Conservation (phyloP, 2,329 filamentous ascomycete species). For the Aspergillus sp. region DNA sequence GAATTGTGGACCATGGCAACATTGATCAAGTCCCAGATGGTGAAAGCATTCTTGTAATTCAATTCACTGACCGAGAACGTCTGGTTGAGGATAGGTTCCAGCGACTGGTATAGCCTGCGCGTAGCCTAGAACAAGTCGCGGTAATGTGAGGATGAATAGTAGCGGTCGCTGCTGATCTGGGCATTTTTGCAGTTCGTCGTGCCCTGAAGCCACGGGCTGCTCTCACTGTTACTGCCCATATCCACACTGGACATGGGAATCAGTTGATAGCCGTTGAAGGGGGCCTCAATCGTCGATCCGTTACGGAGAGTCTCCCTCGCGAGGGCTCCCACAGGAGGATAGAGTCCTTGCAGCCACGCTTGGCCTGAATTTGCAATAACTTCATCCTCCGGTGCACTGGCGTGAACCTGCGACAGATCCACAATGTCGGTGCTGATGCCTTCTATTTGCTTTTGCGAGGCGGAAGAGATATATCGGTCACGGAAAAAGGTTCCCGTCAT, state of each 20-base stretch:
- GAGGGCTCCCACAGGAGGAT: conserved; percentile 65
- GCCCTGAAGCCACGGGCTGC: too few relatives aligned
- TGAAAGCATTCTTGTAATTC: conserved; percentile 59
- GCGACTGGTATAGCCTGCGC: conserved; percentile 48
- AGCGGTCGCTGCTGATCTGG: too few relatives aligned
- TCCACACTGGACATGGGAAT: too few relatives aligned
- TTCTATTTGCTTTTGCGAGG: conserved; percentile 58
- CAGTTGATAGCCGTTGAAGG: conserved; percentile 76
- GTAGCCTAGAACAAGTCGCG: conserved; percentile 51
- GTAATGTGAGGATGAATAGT: too few relatives aligned
- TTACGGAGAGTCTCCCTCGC: conserved; percentile 66
- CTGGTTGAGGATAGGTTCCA: conserved; percentile 52
- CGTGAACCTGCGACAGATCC: conserved; percentile 65
- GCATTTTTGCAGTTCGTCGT: too few relatives aligned
- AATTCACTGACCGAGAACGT: conserved; percentile 46
- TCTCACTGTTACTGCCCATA: too few relatives aligned
- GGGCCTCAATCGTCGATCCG: conserved; percentile 62
- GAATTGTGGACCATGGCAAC: conserved; percentile 59
- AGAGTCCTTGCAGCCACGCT: conserved; percentile 83
- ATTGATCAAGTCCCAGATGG: conserved; percentile 61
- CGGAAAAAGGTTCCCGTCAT: conserved; percentile 72
- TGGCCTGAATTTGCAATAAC: conserved; percentile 75
- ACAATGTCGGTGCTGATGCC: conserved; percentile 65
- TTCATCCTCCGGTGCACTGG: conserved; percentile 68
- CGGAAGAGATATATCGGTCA: conserved; percentile 65